Evolutionary conservation across 2,329 filamentous ascomycete species (phyloP), one percentile per base, ranked within the genome.

Genomic region (Metarhizium album): DNA sequence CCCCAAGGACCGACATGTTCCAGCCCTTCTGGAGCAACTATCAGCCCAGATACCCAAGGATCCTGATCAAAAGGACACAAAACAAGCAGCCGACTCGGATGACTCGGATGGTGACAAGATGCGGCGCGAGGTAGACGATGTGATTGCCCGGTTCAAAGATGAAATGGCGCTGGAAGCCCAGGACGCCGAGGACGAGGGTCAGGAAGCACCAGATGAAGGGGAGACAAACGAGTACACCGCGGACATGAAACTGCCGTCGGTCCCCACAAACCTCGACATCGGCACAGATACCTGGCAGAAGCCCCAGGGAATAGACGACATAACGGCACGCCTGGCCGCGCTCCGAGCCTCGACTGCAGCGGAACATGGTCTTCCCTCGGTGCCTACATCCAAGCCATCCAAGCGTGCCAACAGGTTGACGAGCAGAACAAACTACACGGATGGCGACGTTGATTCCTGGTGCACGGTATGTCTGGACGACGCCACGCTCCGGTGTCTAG

Each of bases 391-490:
- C 54, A 63, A 61, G n/a, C 77, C 76, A 0, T 66, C 66, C 5
- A 65, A 65, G 7, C 64, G 66, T 2, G 58, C 65, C 16, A 67
- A 65, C n/a, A 64, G 69, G 4, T 62, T 75, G 4, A 62, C 62
- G 16, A 67, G 64, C 48, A 65, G 62, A 42, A 67, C 63, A 2
- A 70, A 69, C 46, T 80, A 75, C 61, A 80, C 82, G 0, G 84
- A 90, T 58, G 83, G 84, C 33, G 86, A 91, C 58, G 75, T 84
- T 54, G 81, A 84, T 42, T 80, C 76, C 1, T 94, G 87, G 87
- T 94, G 89, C 64, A 78, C 83, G 31, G 89, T 93, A 9, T 95
- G 89, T 62, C 80, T 85, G 45, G 86, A 89, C 52, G 86, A 93
- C 60, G 87, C 84, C 0, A 82, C 80, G 3, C 68, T 93, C 27